These are phyloP conservation scores for Rhizopogon salebrosus DNA, from an alignment of 768 basidiomycete species.

Conservation along the genomic window DNA sequence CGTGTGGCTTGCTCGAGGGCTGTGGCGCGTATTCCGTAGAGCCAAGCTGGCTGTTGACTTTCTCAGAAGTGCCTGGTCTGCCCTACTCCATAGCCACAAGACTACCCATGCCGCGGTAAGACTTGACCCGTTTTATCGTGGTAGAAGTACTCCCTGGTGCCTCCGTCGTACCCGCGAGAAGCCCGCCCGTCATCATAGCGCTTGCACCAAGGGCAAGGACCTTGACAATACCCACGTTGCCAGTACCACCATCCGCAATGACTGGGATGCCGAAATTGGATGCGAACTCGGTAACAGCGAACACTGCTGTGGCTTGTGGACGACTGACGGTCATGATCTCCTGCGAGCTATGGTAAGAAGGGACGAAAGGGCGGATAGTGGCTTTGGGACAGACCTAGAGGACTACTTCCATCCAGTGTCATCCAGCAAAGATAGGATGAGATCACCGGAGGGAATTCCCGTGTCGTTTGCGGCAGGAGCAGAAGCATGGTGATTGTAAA, in stretches of 20 bases:
- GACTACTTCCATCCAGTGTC: no score
- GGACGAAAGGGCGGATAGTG: no score
- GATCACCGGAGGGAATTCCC: no score
- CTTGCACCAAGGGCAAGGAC: slow-evolving; percentile 90
- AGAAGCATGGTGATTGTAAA: no score
- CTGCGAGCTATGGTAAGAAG: no score
- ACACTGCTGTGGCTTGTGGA: slow-evolving; percentile 97
- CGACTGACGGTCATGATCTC: slow-evolving; percentile 99
- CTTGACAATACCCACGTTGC: slow-evolving; percentile 97
- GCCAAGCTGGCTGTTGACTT: slow-evolving; percentile 19
- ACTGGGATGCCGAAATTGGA: slow-evolving; percentile 92
- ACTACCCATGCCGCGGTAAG: slow-evolving; percentile 98
- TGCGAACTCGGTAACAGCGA: slow-evolving; percentile 91
- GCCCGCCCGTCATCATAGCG: slow-evolving; percentile 98
- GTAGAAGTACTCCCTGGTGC: slow-evolving; percentile 98
- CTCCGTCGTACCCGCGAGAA: slow-evolving; percentile 94
- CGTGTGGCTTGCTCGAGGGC: slow-evolving; percentile 45
- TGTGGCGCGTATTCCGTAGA: slow-evolving; percentile 44
- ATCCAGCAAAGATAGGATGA: no score
- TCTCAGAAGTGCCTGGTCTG: slow-evolving; percentile 31
- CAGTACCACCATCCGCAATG: slow-evolving; percentile 92
- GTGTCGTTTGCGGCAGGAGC: no score
- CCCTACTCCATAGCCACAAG: slow-evolving; percentile 90
- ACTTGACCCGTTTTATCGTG: slow-evolving; percentile 97
- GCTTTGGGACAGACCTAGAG: no score